phyloP scores from a whole-genome alignment of 2,329 filamentous ascomycete genomes.

The Fusarium euwallaceae region DNA sequence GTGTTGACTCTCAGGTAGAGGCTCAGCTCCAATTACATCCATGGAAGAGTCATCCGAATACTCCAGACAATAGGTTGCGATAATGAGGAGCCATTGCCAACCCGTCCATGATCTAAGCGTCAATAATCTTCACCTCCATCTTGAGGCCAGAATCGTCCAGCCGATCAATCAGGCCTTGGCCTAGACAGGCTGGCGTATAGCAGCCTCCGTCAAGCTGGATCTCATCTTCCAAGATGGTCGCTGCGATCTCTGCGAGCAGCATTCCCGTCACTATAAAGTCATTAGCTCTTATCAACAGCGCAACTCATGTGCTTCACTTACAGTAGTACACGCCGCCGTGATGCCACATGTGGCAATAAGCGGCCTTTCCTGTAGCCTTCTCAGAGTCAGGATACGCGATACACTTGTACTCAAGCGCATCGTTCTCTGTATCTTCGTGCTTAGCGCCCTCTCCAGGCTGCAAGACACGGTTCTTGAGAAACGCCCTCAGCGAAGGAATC shows the following conservation, averaged over 20 bases:
- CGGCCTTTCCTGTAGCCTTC: constrained; percentile 59
- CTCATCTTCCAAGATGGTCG: constrained; percentile 74
- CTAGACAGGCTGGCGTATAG: constrained; percentile 79
- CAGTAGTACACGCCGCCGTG: constrained; percentile 74
- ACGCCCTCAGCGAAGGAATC: constrained; percentile 59
- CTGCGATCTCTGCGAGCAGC: constrained; percentile 73
- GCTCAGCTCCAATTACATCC: background rate
- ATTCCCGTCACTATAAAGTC: constrained; percentile 72
- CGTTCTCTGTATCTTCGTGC: constrained; percentile 66
- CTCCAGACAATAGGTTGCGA: background rate
- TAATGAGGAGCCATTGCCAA: background rate
- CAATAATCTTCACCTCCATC: constrained; percentile 66
- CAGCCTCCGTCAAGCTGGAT: constrained; percentile 73
- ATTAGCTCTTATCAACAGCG: constrained; percentile 6
- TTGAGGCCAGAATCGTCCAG: constrained; percentile 72
- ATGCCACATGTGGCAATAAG: constrained; percentile 67
- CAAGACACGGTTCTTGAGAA: constrained; percentile 60
- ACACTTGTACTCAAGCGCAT: constrained; percentile 73
- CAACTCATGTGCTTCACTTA: constrained; percentile 55
- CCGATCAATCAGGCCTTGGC: constrained; percentile 75
- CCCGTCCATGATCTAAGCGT: constrained; percentile 21
- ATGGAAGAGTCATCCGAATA: background rate
- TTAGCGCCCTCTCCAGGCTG: constrained; percentile 69
- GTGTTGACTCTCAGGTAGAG: background rate
- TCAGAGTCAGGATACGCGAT: constrained; percentile 72